A percentile compares a stretch with the other conserved stretches of the same genome.
Conservation (phyloP, 495 filamentous ascomycete species). For the Friedmanniomyces simplex region DNA sequence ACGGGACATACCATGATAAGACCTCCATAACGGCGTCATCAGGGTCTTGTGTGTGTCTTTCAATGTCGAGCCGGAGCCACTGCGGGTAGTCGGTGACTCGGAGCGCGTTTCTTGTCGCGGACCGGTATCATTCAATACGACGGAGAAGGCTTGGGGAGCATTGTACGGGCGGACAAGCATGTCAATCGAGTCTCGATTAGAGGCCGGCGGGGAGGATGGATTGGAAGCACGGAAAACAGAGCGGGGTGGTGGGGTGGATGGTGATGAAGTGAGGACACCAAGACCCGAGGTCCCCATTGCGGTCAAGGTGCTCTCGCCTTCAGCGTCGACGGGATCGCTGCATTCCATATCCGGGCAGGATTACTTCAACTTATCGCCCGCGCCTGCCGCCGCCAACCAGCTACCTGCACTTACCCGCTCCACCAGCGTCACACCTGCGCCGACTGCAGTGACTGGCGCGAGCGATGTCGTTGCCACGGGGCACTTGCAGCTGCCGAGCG, state of each 20-base stretch:
- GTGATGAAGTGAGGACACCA: neutral
- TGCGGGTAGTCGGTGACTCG: neutral
- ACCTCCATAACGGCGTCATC: neutral
- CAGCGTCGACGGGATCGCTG: neutral
- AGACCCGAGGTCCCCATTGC: neutral
- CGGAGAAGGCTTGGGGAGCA: neutral
- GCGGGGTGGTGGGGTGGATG: neutral
- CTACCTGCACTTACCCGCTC: neutral
- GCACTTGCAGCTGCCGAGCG: conserved; percentile 7
- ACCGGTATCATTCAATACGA: neutral
- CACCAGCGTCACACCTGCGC: neutral
- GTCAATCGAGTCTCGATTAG: neutral
- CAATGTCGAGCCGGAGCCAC: conserved; percentile 3
- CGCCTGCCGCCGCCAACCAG: neutral
- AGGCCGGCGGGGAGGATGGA: neutral
- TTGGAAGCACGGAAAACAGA: neutral
- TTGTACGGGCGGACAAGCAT: neutral
- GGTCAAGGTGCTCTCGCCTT: conserved; percentile 11
- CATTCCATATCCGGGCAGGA: neutral
- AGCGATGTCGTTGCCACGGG: conserved; percentile 11
- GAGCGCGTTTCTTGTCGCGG: neutral
- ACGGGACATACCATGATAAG: neutral
- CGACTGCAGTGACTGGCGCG: neutral
- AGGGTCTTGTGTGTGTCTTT: neutral
- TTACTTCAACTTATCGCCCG: conserved; percentile 3